A percentile compares a stretch with the other conserved stretches of the same genome.
Evolutionary conservation across 1,284 basidiomycete species (phyloP).

Genomic region (Trametes polyzona): DNA sequence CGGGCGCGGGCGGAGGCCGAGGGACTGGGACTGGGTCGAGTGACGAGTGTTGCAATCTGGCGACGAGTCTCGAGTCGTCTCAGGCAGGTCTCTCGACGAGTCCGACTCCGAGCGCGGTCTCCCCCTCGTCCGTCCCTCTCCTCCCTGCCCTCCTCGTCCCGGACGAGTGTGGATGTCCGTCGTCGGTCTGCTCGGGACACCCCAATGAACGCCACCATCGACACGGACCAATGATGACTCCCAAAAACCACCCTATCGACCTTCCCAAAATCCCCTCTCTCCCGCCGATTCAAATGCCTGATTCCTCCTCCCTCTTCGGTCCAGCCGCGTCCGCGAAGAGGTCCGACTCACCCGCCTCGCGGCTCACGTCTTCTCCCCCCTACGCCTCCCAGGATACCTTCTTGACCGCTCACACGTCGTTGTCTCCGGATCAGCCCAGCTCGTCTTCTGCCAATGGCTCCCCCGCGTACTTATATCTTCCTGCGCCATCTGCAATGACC

Average conservation of each 20-base stretch:
- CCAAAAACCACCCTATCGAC: slow-evolving; percentile 35
- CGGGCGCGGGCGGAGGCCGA: slow-evolving; percentile 14
- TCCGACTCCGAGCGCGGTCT: slow-evolving; percentile 5
- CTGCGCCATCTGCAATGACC: slow-evolving; percentile 27
- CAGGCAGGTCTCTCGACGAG: no score
- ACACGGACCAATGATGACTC: slow-evolving; percentile 31
- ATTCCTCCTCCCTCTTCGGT: slow-evolving; percentile 29
- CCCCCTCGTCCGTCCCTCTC: slow-evolving; percentile 8
- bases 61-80: slow-evolving; percentile 9
- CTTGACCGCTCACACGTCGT: slow-evolving; percentile 36
- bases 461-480: slow-evolving; percentile 27
- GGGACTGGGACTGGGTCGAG: neutral
- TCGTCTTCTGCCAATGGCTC: slow-evolving; percentile 27
- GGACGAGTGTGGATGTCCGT: slow-evolving; percentile 13
- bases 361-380: slow-evolving; percentile 32
- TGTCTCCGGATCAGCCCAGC: slow-evolving; percentile 32
- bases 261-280: slow-evolving; percentile 50
- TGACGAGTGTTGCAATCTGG: slow-evolving; percentile 21
- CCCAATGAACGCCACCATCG: slow-evolving; percentile 34
- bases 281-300: slow-evolving; percentile 50
- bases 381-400: slow-evolving; percentile 40
- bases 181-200: slow-evolving; percentile 11
- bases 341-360: slow-evolving; percentile 28
- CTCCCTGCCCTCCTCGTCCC: slow-evolving; percentile 4
- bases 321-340: slow-evolving; percentile 23